Conservation (phyloP, 2,329 filamentous ascomycete genomes). For the Curvularia spicifera region DNA sequence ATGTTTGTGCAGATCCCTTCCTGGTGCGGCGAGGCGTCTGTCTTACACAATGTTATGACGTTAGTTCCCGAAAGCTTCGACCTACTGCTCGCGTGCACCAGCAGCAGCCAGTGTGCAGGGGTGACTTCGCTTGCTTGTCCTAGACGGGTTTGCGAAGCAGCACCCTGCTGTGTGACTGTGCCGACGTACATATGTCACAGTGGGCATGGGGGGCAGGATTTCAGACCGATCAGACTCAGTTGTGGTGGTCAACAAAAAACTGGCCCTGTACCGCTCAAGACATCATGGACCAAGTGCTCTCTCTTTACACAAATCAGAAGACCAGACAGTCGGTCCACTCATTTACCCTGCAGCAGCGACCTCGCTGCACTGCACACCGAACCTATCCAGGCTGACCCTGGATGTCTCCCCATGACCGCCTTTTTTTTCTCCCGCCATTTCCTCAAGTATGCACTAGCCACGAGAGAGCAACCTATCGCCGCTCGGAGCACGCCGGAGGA, state of each 20-base stretch:
- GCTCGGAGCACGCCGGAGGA: conserved; percentile 30
- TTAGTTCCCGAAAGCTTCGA: conserved; percentile 9
- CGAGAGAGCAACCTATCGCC: conserved; percentile 14
- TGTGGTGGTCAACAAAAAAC: not conserved
- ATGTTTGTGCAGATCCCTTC: conserved; percentile 21
- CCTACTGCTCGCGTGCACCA: conserved; percentile 1
- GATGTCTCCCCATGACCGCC: conserved; percentile 6
- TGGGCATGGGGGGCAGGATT: not conserved
- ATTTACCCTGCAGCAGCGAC: conserved; percentile 17
- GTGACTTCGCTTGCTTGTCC: conserved; percentile 5
- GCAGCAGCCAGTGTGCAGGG: conserved; percentile 2
- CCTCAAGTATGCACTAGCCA: conserved; percentile 5
- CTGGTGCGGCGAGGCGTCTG: conserved; percentile 12
- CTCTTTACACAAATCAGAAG: not conserved
- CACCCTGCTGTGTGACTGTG: not conserved
- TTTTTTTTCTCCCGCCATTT: conserved; percentile 5
- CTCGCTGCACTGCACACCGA: conserved; percentile 11
- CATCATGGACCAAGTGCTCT: conserved; percentile 5
- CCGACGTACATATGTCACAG: not conserved
- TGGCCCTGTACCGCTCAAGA: conserved; percentile 11
- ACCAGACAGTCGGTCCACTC: conserved; percentile 3
- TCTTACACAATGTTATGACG: conserved; percentile 4
- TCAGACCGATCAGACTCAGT: not conserved
- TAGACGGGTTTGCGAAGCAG: not conserved
- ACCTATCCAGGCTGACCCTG: conserved; percentile 18